phyloP scores from a whole-genome alignment of 495 filamentous ascomycete species.

The Talaromyces nanjingensis region DNA sequence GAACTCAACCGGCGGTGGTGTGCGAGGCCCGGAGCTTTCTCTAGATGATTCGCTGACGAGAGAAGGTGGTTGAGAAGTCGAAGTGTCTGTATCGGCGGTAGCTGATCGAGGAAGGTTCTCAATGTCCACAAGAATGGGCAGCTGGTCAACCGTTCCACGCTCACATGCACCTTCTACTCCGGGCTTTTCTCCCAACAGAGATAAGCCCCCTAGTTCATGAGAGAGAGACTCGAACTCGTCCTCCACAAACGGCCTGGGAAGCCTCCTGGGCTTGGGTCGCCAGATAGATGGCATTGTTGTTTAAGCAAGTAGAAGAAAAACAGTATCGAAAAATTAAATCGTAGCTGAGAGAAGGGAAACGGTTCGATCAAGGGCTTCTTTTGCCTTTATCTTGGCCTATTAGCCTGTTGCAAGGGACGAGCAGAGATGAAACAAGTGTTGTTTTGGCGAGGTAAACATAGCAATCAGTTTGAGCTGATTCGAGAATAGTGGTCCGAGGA shows the following conservation, averaged over 20 bases:
- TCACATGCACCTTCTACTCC: slow-evolving; percentile 30
- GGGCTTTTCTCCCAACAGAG: slow-evolving; percentile 25
- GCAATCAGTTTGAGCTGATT: background rate
- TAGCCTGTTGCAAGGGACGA: background rate
- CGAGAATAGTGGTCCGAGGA: background rate
- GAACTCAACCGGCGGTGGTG: slow-evolving; percentile 18
- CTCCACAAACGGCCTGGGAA: slow-evolving; percentile 38
- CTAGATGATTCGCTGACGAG: slow-evolving; percentile 27
- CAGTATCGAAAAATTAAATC: background rate
- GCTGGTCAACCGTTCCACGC: slow-evolving; percentile 41
- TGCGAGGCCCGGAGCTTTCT: slow-evolving; percentile 27
- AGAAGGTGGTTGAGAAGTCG: slow-evolving; percentile 1
- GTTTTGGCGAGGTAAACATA: slow-evolving; percentile 1
- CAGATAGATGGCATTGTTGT: slow-evolving; percentile 24
- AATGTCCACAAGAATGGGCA: slow-evolving; percentile 32
- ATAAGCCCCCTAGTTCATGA: slow-evolving; percentile 31
- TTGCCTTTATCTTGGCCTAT: background rate
- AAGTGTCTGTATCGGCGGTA: slow-evolving; percentile 6
- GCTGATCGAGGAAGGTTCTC: slow-evolving; percentile 17
- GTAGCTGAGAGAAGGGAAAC: background rate
- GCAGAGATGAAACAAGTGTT: background rate
- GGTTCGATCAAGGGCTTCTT: background rate
- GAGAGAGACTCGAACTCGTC: slow-evolving; percentile 36
- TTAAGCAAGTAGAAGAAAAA: background rate
- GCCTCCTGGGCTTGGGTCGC: slow-evolving; percentile 26